Conservation (phyloP, 371 early-diverging fungal species). For the Coemansia sp. region DNA sequence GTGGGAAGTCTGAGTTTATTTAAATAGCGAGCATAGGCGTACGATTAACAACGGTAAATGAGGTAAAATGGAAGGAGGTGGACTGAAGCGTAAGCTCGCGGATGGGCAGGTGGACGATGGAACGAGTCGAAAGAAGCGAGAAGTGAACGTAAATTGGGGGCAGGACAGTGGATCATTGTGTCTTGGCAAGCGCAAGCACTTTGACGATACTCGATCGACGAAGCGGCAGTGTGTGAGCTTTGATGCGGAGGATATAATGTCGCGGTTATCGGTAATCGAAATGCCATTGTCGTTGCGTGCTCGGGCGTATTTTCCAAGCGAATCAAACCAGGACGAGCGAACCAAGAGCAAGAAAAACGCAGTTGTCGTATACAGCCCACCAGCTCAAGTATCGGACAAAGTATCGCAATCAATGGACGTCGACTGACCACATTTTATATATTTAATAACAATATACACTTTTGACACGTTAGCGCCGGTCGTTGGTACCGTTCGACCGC, state of each 20-base stretch:
- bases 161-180: background rate
- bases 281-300: conserved; percentile 30
- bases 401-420: background rate
- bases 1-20: background rate
- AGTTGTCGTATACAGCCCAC: conserved; percentile 22
- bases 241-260: background rate
- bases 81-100: background rate
- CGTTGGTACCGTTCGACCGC: conserved; percentile 75
- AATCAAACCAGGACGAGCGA: background rate
- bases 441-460: conserved; percentile 60
- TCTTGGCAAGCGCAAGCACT: background rate
- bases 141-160: background rate
- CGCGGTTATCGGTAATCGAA: conserved; percentile 20
- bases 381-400: background rate
- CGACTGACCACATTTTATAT: background rate
- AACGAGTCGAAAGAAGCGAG: no score
- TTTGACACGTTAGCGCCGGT: conserved; percentile 67
- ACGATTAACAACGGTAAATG: background rate
- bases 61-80: background rate
- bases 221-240: background rate
- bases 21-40: background rate
- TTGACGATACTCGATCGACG: background rate
- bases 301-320: conserved; percentile 15
- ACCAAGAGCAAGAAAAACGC: conserved; percentile 1
- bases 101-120: background rate